Base-by-base conservation (phyloP, 2,329 filamentous ascomycete genomes). In the Calonectria honghensis region DNA sequence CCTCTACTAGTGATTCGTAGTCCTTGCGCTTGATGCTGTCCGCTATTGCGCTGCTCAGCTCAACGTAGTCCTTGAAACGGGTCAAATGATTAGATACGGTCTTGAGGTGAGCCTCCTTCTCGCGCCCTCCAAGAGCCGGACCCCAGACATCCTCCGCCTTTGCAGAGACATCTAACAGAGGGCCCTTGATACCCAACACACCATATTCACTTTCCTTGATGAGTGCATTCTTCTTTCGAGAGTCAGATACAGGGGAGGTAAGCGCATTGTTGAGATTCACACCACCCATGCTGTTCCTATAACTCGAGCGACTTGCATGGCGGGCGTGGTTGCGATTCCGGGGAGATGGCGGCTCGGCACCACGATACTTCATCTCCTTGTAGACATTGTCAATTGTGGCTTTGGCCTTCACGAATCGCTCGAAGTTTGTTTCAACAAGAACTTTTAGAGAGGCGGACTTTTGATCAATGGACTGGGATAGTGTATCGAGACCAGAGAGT, bases 101-200 rank as follows among this genome's bases (percentile, higher is more conserved):
- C 84, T 96, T 97, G 70, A 99, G 88, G 75, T 93, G 93, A 82
- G 96, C 94, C 81, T 98, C 97, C 82, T 96, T 96, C 80, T 98
- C 96, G 35, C 95, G 92, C 4, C 97, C 97, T 64, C 96, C 95
- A 48, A 99, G 86, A 1, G 97, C 96, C 2, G 97, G 97, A 0
- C 97, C 97, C 96, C 97, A 99, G 11, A 99, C 94, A 81, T 99
- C 97, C 84, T 98, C 96, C 0, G 96, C 97, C 85, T 98, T 98
- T 75, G 96, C 94, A 0, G 95, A 95, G 14, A 97, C 95, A 80
- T 98, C 97, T 13, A 97, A 89, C 70, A 99, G 88, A 24, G 97
- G 96, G 1, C 90, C 91, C 83, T 98, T 97, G 85, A 99, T 98
- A 14, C 95, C 96, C 82, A 94, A 88, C 10, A 97, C 93, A 67